A percentile compares a stretch with the other conserved stretches of the same genome.
These are phyloP conservation scores for Fusarium torreyae DNA, from an alignment of 2,329 filamentous ascomycete species.

Conservation along the genomic window DNA sequence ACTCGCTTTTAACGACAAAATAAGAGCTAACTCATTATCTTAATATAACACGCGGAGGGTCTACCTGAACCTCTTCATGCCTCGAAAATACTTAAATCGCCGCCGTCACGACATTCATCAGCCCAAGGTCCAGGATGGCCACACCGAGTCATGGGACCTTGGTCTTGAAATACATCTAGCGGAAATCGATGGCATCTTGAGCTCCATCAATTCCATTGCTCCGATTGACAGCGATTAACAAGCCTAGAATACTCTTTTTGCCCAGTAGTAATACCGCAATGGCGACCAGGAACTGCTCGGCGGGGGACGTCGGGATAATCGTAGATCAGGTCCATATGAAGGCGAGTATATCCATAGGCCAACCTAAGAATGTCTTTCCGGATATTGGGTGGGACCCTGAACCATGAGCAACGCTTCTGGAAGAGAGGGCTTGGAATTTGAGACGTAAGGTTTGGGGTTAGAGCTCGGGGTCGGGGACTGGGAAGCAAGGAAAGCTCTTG, in stretches of 20 bases:
- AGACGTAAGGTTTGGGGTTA: not conserved
- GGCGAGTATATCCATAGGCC: not conserved
- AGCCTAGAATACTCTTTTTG: no score
- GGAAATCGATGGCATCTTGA: not conserved
- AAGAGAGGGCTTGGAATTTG: not conserved
- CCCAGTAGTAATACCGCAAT: no score
- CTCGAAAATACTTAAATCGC: no score
- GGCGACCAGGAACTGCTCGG: no score
- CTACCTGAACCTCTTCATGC: no score
- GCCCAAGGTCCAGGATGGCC: not conserved
- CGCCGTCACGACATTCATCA: not conserved
- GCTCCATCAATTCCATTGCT: not conserved
- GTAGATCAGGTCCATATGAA: not conserved
- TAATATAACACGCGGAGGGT: not conserved
- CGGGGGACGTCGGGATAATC: no score
- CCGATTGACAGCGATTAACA: not conserved
- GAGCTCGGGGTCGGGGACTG: not conserved
- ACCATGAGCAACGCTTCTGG: not conserved
- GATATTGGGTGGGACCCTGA: not conserved
- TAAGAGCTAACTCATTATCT: not conserved
- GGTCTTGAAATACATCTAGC: not conserved
- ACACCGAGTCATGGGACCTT: not conserved
- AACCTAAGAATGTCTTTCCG: not conserved
- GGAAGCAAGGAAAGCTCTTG: not conserved
- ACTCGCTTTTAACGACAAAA: slow-evolving; percentile 5